A percentile compares a stretch with the other conserved stretches of the same genome.
phyloP scores from a whole-genome alignment of 23 red algal genomes.

The Cyanidiococcus yangmingshanensis region DNA sequence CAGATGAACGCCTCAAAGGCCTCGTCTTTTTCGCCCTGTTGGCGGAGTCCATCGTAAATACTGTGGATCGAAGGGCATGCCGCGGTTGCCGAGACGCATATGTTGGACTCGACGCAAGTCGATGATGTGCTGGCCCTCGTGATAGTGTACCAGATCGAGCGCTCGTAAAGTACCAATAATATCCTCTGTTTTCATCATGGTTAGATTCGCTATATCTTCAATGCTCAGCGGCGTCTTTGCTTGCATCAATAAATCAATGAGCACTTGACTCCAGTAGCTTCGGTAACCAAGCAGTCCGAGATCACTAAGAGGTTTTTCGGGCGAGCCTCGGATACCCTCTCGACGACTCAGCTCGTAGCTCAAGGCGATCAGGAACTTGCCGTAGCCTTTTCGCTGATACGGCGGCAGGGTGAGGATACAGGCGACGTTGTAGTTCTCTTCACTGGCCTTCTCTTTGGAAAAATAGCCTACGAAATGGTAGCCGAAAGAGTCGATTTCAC shows the following conservation, averaged over 20 bases:
- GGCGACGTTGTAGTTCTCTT: constrained; percentile 98
- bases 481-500: constrained; percentile 68
- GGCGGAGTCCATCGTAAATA: constrained; percentile 76
- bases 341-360: constrained; percentile 89
- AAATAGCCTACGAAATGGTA: constrained; percentile 97
- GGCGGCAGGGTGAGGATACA: constrained; percentile 95
- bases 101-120: constrained; percentile 78
- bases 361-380: constrained; percentile 97
- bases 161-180: constrained; percentile 90
- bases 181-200: constrained; percentile 99
- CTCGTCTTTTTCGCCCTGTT: neutral
- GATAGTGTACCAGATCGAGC: constrained; percentile 89
- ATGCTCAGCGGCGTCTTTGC: constrained; percentile 35
- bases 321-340: constrained; percentile 73
- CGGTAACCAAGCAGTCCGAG: constrained; percentile 90
- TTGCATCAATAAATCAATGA: constrained; percentile 66
- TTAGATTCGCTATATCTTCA: constrained; percentile 68
- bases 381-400: constrained; percentile 93
- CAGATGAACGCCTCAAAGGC: too few relatives aligned
- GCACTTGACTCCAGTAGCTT: constrained; percentile 90
- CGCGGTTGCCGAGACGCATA: constrained; percentile 72
- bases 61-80: constrained; percentile 67
- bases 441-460: constrained; percentile 91
- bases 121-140: constrained; percentile 97
- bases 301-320: constrained; percentile 93